phyloP scores from a whole-genome alignment of 1,139 yeast species.

The Debaryomyces subglobosus region DNA sequence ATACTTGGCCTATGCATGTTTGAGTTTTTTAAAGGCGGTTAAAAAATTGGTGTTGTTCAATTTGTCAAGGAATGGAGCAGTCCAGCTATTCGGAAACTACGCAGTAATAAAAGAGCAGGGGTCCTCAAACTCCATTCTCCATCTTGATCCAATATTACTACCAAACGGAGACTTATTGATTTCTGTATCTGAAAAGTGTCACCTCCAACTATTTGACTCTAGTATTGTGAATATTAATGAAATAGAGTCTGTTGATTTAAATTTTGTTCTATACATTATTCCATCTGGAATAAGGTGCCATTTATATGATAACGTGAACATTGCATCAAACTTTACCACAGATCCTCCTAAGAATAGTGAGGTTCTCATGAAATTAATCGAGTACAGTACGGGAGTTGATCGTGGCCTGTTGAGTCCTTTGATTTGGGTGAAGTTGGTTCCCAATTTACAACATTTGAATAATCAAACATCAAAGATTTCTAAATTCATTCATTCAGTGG shows the following conservation, averaged over 20 bases:
- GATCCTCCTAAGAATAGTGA: constrained; percentile 56
- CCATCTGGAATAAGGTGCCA: constrained; percentile 80
- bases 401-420: constrained; percentile 15
- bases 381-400: constrained; percentile 58
- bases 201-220: constrained; percentile 38
- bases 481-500: constrained; percentile 52
- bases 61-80: constrained; percentile 40
- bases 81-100: constrained; percentile 60
- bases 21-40: constrained; percentile 63
- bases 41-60: constrained; percentile 55
- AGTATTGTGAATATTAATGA: constrained; percentile 17
- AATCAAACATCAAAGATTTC: constrained; percentile 69
- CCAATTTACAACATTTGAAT: constrained; percentile 67
- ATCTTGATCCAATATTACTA: constrained; percentile 58
- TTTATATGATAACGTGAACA: constrained; percentile 48
- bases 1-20: constrained; percentile 49
- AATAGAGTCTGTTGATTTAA: constrained; percentile 18
- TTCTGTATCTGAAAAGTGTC: constrained; percentile 27
- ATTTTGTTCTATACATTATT: constrained; percentile 61
- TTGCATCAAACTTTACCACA: constrained; percentile 43
- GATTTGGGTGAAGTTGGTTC: constrained; percentile 67
- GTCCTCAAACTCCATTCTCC: constrained; percentile 33
- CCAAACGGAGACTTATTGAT: constrained; percentile 54
- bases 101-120: constrained; percentile 29
- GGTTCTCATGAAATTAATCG: constrained; percentile 49